phyloP scores from a whole-genome alignment of 1,284 basidiomycete species.

The Leucoagaricus sp. region DNA sequence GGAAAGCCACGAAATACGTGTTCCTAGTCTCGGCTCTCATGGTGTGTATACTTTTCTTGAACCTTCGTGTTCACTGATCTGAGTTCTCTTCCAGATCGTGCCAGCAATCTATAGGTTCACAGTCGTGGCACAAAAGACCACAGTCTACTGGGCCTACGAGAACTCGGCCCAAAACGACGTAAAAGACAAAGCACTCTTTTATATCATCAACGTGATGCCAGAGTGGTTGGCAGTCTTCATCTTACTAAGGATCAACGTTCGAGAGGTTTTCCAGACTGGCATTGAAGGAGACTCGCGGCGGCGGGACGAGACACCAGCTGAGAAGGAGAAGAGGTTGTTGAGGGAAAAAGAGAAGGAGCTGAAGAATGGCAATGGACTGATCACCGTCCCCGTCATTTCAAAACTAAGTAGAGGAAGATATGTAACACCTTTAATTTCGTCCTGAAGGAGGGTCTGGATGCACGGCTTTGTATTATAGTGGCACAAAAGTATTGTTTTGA shows the following conservation, averaged over 20 bases:
- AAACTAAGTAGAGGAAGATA: conserved; percentile 9
- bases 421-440: conserved; percentile 9
- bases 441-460: neutral
- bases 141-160: conserved; percentile 31
- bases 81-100: conserved; percentile 23
- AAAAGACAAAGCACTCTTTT: conserved; percentile 41
- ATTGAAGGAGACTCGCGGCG: conserved; percentile 29
- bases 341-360: conserved; percentile 16
- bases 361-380: conserved; percentile 11
- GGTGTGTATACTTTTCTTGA: conserved; percentile 18
- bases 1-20: conserved; percentile 20
- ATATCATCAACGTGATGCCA: conserved; percentile 42
- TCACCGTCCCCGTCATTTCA: conserved; percentile 8
- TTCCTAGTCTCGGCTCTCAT: conserved; percentile 20
- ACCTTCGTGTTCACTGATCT: neutral
- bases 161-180: conserved; percentile 37
- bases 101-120: conserved; percentile 40
- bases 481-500: no score
- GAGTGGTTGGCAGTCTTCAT: conserved; percentile 32
- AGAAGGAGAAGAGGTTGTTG: conserved; percentile 14
- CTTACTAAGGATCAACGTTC: conserved; percentile 29
- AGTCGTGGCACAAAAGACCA: conserved; percentile 37
- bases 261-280: conserved; percentile 31
- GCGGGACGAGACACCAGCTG: conserved; percentile 22
- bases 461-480: neutral